These are phyloP conservation scores for Boechera stricta DNA, from an alignment of 345 rosid genomes.

Conservation along the genomic window DNA sequence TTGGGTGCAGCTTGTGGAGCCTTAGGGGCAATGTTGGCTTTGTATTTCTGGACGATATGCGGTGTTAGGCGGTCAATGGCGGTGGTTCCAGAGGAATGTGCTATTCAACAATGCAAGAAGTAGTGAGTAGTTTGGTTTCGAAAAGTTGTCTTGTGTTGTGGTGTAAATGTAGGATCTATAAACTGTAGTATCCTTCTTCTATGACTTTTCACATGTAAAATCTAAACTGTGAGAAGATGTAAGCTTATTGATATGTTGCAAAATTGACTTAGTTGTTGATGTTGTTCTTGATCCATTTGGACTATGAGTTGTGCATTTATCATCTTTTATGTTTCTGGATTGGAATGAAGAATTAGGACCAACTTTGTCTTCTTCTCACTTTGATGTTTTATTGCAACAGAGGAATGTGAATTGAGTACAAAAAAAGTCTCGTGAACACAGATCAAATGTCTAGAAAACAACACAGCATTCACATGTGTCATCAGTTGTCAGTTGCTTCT, in stretches of 20 bases:
- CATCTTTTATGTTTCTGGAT: constrained; percentile 8
- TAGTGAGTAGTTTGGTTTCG: constrained; percentile 37
- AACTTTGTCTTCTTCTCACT: constrained; percentile 38
- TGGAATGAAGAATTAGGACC: constrained; percentile 24
- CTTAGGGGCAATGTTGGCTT: constrained; percentile 57
- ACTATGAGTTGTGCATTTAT: background rate
- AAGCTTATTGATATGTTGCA: background rate
- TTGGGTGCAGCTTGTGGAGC: constrained; percentile 72
- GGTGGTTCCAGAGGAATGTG: constrained; percentile 70
- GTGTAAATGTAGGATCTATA: constrained; percentile 61
- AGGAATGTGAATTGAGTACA: constrained; percentile 19
- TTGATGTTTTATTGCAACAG: constrained; percentile 26
- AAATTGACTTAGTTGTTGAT: constrained; percentile 11
- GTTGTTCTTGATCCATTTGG: constrained; percentile 2
- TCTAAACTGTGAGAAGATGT: constrained; percentile 44
- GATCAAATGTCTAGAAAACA: constrained; percentile 14
- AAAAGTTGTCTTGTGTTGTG: constrained; percentile 41
- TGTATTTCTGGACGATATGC: constrained; percentile 69
- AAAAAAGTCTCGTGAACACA: constrained; percentile 17
- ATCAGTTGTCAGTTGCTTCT: constrained; percentile 23
- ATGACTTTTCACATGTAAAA: constrained; percentile 49
- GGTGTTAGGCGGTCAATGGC: constrained; percentile 65
- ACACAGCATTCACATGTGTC: constrained; percentile 30
- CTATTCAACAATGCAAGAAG: constrained; percentile 59
- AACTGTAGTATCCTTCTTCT: constrained; percentile 6